Percentiles rank a stretch among this genome's conserved stretches.
Evolutionary conservation across 2,329 filamentous ascomycete genomes (phyloP).

Genomic region (Neofusicoccum laricinum): DNA sequence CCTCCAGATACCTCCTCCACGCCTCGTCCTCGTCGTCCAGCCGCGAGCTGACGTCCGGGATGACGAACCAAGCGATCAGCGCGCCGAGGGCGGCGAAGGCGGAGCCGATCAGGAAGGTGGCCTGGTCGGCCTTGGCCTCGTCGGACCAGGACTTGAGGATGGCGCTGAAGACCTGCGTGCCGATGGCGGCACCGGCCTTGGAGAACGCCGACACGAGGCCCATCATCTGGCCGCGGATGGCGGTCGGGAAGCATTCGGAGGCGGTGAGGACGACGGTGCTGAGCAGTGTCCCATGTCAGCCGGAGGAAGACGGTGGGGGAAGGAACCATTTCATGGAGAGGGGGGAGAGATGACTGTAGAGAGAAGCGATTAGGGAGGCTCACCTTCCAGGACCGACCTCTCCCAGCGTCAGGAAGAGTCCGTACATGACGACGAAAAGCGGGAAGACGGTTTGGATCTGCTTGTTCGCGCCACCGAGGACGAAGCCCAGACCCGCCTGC

Average conservation of each 20-base stretch:
- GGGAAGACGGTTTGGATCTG: conserved; percentile 30
- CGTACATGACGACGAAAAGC: conserved; percentile 30
- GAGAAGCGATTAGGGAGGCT: background rate
- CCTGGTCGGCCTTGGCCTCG: conserved; percentile 27
- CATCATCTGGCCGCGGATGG: conserved; percentile 27
- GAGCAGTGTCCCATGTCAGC: too few species aligned
- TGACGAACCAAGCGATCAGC: conserved; percentile 28
- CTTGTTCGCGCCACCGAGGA: conserved; percentile 24
- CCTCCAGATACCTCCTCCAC: conserved; percentile 26
- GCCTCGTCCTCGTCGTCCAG: conserved; percentile 30
- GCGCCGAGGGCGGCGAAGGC: conserved; percentile 26
- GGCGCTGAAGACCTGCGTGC: conserved; percentile 26
- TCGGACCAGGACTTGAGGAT: conserved; percentile 26
- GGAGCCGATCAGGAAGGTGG: conserved; percentile 26
- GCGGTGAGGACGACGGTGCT: conserved; percentile 24
- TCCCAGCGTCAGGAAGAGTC: conserved; percentile 27
- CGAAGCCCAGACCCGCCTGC: conserved; percentile 26
- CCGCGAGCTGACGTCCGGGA: conserved; percentile 25
- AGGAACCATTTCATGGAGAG: too few species aligned
- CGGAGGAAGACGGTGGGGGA: too few species aligned
- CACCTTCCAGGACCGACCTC: conserved; percentile 27
- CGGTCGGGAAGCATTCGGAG: conserved; percentile 27
- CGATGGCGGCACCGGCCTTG: conserved; percentile 29
- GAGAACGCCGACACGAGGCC: conserved; percentile 25
- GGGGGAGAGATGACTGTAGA: too few species aligned